Conservation (phyloP, 140 eudicot species). For the Flaveria floridana region DNA sequence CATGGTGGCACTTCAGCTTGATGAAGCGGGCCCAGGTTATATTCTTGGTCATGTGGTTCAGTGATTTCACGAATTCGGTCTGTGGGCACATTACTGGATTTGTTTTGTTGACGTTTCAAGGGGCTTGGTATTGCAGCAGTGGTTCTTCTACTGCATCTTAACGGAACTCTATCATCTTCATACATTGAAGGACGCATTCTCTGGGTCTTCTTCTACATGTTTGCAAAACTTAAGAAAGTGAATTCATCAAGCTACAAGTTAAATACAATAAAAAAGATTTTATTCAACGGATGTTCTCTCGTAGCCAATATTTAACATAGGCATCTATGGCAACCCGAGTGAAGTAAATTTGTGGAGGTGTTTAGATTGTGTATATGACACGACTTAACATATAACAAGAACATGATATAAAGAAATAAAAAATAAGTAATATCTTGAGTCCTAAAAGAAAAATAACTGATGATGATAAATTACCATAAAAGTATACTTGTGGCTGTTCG, state of each 20-base stretch:
- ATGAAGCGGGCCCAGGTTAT: conserved; percentile 50
- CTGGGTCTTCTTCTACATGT: conserved; percentile 54
- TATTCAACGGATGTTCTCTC: background rate
- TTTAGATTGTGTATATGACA: conserved; percentile 1
- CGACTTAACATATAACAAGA: background rate
- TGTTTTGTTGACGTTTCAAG: conserved; percentile 22
- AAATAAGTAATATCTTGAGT: background rate
- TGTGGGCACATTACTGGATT: background rate
- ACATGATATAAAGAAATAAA: background rate
- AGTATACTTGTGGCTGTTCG: background rate
- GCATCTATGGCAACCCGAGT: background rate
- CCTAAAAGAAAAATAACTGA: background rate
- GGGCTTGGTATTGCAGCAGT: conserved; percentile 31
- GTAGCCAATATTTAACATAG: conserved; percentile 2
- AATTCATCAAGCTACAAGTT: conserved; percentile 8
- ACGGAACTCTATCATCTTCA: conserved; percentile 45
- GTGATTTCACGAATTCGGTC: conserved; percentile 17
- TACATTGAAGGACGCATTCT: conserved; percentile 82
- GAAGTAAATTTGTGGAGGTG: background rate
- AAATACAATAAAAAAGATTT: conserved; percentile 1
- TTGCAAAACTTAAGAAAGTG: conserved; percentile 7
- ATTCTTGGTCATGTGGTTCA: conserved; percentile 31
- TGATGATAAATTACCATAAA: conserved; percentile 2
- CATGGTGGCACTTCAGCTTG: conserved; percentile 70
- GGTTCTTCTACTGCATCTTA: conserved; percentile 52